Evolutionary conservation across 139 green algal species (phyloP).

Genomic region (Chlorella sp.): DNA sequence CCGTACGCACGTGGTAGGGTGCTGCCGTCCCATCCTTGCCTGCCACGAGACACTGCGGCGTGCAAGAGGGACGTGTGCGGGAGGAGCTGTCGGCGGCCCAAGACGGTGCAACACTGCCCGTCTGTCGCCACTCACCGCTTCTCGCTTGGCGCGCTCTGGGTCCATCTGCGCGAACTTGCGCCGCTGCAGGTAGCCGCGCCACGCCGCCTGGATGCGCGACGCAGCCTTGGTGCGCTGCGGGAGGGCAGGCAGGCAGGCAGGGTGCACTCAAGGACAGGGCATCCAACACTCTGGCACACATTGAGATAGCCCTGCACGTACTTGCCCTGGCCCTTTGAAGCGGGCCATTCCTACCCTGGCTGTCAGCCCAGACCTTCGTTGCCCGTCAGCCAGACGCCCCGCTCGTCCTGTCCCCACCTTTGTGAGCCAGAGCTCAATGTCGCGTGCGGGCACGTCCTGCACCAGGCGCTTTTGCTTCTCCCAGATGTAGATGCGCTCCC

Average conservation of each 20-base stretch:
- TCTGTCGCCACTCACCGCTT: slow-evolving; percentile 12
- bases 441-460: slow-evolving; percentile 7
- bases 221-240: slow-evolving; percentile 18
- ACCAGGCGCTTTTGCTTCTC: slow-evolving; percentile 34
- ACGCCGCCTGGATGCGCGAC: slow-evolving; percentile 26
- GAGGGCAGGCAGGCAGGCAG: too few relatives aligned
- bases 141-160: slow-evolving; percentile 15
- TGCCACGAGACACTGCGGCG: not conserved
- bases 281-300: too few relatives aligned
- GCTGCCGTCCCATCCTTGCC: not conserved
- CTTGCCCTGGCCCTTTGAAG: too few relatives aligned
- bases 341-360: too few relatives aligned
- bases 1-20: too few relatives aligned
- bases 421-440: slow-evolving; percentile 26
- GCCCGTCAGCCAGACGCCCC: too few relatives aligned
- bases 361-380: too few relatives aligned
- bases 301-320: too few relatives aligned
- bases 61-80: not conserved
- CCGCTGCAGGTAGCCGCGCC: slow-evolving; percentile 32
- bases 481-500: slow-evolving; percentile 28
- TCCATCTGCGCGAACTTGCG: slow-evolving; percentile 7
- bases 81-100: not conserved
- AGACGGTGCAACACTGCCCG: not conserved
- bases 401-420: too few relatives aligned
- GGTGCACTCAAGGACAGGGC: too few relatives aligned